These are phyloP conservation scores for Sarocladium kiliense DNA, from an alignment of 2,329 filamentous ascomycete genomes.

Conservation along the genomic window DNA sequence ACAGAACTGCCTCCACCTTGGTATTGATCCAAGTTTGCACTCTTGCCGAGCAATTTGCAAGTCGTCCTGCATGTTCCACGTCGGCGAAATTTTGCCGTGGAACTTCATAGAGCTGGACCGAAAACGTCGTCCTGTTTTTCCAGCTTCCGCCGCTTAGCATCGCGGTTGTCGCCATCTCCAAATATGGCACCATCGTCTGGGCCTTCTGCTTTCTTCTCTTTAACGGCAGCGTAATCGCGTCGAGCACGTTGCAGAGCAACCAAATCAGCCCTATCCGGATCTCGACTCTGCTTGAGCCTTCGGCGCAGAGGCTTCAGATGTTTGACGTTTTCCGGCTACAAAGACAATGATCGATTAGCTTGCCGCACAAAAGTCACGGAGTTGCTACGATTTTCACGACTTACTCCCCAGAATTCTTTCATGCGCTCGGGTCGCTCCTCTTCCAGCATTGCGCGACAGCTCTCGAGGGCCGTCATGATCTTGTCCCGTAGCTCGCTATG, in stretches of 20 bases:
- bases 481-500: constrained; percentile 35
- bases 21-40: too few species aligned
- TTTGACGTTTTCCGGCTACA: constrained; percentile 39
- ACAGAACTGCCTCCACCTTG: too few species aligned
- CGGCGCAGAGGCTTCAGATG: constrained; percentile 53
- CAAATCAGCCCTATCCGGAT: constrained; percentile 69
- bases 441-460: constrained; percentile 50
- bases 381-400: too few species aligned
- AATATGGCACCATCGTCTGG: constrained; percentile 42
- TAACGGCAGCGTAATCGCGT: constrained; percentile 45
- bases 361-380: too few species aligned
- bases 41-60: too few species aligned
- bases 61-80: too few species aligned
- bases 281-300: constrained; percentile 68
- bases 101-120: constrained; percentile 33
- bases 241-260: constrained; percentile 63
- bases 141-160: constrained; percentile 42
- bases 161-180: constrained; percentile 31
- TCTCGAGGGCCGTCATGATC: constrained; percentile 42
- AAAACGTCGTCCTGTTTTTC: constrained; percentile 40
- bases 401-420: constrained; percentile 48
- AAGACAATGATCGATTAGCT: too few species aligned
- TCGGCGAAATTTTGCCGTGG: background rate
- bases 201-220: constrained; percentile 32
- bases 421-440: constrained; percentile 53